Evolutionary conservation across 2,329 filamentous ascomycete genomes (phyloP).

Genomic region (Cercospora janseana): DNA sequence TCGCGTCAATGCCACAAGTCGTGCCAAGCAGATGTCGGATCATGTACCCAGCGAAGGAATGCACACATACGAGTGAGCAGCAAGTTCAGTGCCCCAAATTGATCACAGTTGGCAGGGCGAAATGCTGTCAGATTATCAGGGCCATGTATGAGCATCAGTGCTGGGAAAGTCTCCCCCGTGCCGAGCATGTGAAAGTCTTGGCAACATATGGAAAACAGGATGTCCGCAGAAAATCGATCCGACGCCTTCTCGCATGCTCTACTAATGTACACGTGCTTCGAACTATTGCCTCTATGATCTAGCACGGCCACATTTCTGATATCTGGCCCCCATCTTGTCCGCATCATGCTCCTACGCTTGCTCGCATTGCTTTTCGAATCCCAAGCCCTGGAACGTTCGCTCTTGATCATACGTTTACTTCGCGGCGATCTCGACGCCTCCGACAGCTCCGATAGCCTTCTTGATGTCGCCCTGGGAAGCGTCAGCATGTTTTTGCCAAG

Average conservation of each 20-base stretch:
- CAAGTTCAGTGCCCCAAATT: too few species aligned
- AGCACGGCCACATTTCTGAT: background rate
- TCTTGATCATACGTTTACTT: constrained; percentile 18
- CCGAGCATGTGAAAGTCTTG: too few species aligned
- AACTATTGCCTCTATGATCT: background rate
- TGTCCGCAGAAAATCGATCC: background rate
- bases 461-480: constrained; percentile 18
- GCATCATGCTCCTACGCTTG: background rate
- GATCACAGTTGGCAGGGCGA: too few species aligned
- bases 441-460: constrained; percentile 60
- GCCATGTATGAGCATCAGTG: too few species aligned
- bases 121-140: too few species aligned
- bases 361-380: too few species aligned
- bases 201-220: background rate
- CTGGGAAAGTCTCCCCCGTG: too few species aligned
- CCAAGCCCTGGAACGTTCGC: background rate
- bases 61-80: too few species aligned
- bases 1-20: too few species aligned
- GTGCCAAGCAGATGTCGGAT: too few species aligned
- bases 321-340: background rate
- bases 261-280: constrained; percentile 2
- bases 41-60: too few species aligned
- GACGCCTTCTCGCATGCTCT: background rate
- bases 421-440: constrained; percentile 68
- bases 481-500: too few species aligned